A percentile compares a stretch with the other conserved stretches of the same genome.
These are phyloP conservation scores for Aspergillus novofumigatus DNA, from an alignment of 2,329 filamentous ascomycete genomes.

Conservation along the genomic window DNA sequence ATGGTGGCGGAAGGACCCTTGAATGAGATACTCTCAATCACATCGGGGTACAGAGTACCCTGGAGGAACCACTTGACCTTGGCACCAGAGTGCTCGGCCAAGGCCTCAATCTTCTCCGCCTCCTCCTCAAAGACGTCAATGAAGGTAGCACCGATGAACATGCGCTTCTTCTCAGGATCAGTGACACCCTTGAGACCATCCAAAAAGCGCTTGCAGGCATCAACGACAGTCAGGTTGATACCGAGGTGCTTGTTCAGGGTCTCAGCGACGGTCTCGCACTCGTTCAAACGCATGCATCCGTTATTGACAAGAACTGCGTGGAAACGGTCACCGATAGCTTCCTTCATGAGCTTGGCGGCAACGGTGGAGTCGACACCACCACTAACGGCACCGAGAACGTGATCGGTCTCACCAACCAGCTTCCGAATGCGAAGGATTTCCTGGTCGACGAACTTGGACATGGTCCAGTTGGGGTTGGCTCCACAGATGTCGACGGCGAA, in stretches of 20 bases:
- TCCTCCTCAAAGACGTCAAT: conserved; percentile 81
- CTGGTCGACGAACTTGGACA: conserved; percentile 75
- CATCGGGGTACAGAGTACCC: conserved; percentile 75
- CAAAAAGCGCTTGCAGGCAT: conserved; percentile 76
- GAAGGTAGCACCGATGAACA: conserved; percentile 80
- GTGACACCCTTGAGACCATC: conserved; percentile 67
- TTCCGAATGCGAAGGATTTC: conserved; percentile 77
- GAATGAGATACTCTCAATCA: conserved; percentile 68
- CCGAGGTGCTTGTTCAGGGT: conserved; percentile 74
- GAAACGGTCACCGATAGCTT: conserved; percentile 82
- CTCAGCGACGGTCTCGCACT: conserved; percentile 76
- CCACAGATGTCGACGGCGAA: conserved; percentile 81
- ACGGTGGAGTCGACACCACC: conserved; percentile 91
- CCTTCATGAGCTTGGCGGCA: conserved; percentile 77
- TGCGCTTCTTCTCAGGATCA: conserved; percentile 83
- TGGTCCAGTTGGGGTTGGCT: conserved; percentile 73
- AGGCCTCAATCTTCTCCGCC: conserved; percentile 68
- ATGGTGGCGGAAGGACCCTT: conserved; percentile 68
- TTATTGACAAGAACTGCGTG: conserved; percentile 83
- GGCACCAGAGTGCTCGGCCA: conserved; percentile 63
- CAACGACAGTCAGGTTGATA: conserved; percentile 85
- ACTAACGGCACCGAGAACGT: conserved; percentile 74
- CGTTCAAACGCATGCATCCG: conserved; percentile 79
- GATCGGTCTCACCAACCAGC: conserved; percentile 74
- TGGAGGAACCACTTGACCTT: conserved; percentile 84